These are phyloP conservation scores for Hysterangium stoloniferum DNA, from an alignment of 768 basidiomycete genomes.

Conservation along the genomic window DNA sequence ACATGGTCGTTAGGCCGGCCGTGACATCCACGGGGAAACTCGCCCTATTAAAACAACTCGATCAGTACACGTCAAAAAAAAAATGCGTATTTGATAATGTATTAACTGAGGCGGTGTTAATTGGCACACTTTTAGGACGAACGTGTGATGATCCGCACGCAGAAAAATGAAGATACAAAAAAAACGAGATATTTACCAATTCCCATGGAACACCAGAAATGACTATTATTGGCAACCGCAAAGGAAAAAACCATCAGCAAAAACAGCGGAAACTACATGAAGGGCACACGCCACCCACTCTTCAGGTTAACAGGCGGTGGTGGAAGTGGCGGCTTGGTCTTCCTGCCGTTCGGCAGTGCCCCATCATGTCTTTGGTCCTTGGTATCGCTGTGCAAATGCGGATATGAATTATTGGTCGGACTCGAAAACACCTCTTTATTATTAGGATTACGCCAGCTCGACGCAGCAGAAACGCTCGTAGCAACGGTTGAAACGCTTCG, in stretches of 20 bases:
- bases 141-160: not conserved
- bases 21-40: slow-evolving; percentile 10
- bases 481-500: slow-evolving; percentile 74
- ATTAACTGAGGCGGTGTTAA: not conserved
- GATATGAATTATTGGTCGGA: too few species aligned
- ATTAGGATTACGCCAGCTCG: slow-evolving; percentile 48
- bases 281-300: slow-evolving; percentile 41
- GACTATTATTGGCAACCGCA: slow-evolving; percentile 33
- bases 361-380: too few species aligned
- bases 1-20: slow-evolving; percentile 8
- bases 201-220: slow-evolving; percentile 76
- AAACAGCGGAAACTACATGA: slow-evolving; percentile 7
- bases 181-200: slow-evolving; percentile 25
- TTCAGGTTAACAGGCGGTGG: slow-evolving; percentile 57
- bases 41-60: slow-evolving; percentile 1
- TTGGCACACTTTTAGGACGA: not conserved
- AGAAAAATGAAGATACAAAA: not conserved
- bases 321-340: slow-evolving; percentile 14
- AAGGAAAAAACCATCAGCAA: slow-evolving; percentile 13
- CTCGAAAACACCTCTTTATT: not conserved
- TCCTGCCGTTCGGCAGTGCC: slow-evolving; percentile 9
- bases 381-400: too few species aligned
- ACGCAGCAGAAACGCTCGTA: slow-evolving; percentile 63
- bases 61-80: not conserved
- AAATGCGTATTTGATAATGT: not conserved